Conservation (phyloP, 345 rosid species). For the Bretschneidera sinensis region DNA sequence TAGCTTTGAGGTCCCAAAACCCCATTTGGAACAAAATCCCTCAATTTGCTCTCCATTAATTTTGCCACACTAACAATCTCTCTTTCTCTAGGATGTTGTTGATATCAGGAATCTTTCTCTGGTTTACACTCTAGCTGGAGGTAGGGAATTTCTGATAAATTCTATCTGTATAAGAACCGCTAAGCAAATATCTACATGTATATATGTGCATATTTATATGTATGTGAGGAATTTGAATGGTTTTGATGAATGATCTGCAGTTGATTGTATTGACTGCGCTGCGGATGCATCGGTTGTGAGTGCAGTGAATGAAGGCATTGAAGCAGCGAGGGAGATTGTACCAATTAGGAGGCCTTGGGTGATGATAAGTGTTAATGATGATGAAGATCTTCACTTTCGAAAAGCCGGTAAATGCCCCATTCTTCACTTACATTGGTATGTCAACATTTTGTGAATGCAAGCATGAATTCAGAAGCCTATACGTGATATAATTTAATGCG, state of each 20-base stretch:
- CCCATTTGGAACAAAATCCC: too few relatives aligned
- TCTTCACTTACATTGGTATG: background rate
- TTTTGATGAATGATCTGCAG: conserved; percentile 27
- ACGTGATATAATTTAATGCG: too few relatives aligned
- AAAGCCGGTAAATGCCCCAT: conserved; percentile 41
- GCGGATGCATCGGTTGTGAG: conserved; percentile 55
- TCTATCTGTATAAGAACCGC: background rate
- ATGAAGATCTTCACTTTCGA: conserved; percentile 61
- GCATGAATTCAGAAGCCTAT: too few relatives aligned
- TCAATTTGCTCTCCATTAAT: background rate
- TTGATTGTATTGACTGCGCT: conserved; percentile 68
- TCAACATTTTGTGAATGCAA: background rate
- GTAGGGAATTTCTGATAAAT: conserved; percentile 5
- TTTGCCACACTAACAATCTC: background rate
- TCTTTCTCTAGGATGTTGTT: conserved; percentile 40
- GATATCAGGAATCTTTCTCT: conserved; percentile 61
- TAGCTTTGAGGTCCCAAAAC: conserved; percentile 51
- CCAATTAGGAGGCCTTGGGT: conserved; percentile 57
- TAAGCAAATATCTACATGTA: too few relatives aligned
- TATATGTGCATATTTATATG: too few relatives aligned
- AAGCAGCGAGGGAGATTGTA: conserved; percentile 38
- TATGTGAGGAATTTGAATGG: background rate
- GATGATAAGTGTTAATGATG: conserved; percentile 62
- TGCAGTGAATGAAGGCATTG: conserved; percentile 57
- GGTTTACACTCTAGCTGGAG: conserved; percentile 65